These are phyloP conservation scores for Camptophora hylomeconis DNA, from an alignment of 2,329 filamentous ascomycete species.

Conservation along the genomic window DNA sequence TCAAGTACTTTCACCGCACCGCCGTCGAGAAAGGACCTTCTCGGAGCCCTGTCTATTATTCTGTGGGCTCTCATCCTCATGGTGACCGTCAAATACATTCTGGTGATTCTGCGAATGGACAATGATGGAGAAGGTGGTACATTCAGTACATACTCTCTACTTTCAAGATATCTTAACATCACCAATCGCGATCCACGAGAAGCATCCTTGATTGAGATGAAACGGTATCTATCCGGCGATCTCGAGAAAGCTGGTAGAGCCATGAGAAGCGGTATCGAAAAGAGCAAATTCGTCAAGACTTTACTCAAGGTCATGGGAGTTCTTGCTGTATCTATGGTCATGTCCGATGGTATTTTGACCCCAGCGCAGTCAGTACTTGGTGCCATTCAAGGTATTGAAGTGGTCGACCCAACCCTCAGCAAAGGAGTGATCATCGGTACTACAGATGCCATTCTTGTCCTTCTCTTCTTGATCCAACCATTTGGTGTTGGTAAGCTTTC, in stretches of 20 bases:
- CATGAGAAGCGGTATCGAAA: conserved; percentile 35
- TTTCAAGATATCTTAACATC: conserved; percentile 41
- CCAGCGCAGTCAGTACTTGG: conserved; percentile 45
- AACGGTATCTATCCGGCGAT: conserved; percentile 32
- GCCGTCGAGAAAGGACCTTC: conserved; percentile 33
- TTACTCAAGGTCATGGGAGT: conserved; percentile 40
- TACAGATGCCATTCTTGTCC: conserved; percentile 39
- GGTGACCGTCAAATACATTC: conserved; percentile 44
- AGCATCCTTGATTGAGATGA: conserved; percentile 33
- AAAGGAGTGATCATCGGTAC: conserved; percentile 36
- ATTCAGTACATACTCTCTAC: conserved; percentile 40
- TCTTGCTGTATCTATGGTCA: conserved; percentile 40
- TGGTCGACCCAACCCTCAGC: conserved; percentile 34
- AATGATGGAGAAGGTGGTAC: conserved; percentile 47
- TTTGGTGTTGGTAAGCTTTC: conserved; percentile 40
- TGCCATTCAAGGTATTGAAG: conserved; percentile 41
- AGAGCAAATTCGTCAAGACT: conserved; percentile 31
- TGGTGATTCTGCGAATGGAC: conserved; percentile 41
- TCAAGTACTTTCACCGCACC: conserved; percentile 38
- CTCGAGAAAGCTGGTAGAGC: conserved; percentile 29
- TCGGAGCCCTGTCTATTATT: conserved; percentile 42
- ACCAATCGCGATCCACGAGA: conserved; percentile 39
- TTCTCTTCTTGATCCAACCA: conserved; percentile 42
- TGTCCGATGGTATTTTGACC: conserved; percentile 43
- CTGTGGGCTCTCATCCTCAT: conserved; percentile 44